Evolutionary conservation across 2,329 filamentous ascomycete genomes (phyloP).

Genomic region (Aspergillus novoparasiticus): DNA sequence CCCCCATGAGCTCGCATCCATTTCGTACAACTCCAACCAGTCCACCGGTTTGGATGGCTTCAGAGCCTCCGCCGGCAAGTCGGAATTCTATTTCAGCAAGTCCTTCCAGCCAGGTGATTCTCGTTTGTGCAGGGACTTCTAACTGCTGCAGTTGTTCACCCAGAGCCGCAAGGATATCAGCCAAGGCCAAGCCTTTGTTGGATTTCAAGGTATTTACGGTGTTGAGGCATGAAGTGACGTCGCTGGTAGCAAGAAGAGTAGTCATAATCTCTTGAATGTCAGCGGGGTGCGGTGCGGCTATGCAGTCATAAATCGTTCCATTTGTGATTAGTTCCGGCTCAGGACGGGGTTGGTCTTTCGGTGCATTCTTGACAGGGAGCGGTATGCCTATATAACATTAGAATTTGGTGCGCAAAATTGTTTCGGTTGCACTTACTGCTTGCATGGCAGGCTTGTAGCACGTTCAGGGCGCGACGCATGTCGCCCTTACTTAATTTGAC

Average conservation of each 20-base stretch:
- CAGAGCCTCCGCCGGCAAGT: constrained; percentile 82
- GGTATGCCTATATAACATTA: constrained; percentile 60
- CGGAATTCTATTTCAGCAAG: constrained; percentile 92
- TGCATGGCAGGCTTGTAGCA: constrained; percentile 93
- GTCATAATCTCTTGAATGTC: constrained; percentile 83
- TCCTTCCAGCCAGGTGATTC: constrained; percentile 89
- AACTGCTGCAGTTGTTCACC: constrained; percentile 80
- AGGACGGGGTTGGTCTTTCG: constrained; percentile 60
- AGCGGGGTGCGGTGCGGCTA: constrained; percentile 88
- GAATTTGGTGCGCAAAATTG: not conserved
- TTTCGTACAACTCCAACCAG: constrained; percentile 85
- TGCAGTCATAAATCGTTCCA: constrained; percentile 93
- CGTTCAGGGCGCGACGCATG: constrained; percentile 92
- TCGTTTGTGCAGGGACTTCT: constrained; percentile 82
- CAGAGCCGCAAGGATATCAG: constrained; percentile 87
- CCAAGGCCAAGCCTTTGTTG: constrained; percentile 81
- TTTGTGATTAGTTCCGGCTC: constrained; percentile 85
- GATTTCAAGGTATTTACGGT: constrained; percentile 88
- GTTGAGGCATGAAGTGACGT: constrained; percentile 85
- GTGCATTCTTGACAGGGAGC: constrained; percentile 61
- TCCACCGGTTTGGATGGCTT: constrained; percentile 88
- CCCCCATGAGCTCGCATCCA: constrained; percentile 74
- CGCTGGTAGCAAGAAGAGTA: constrained; percentile 79
- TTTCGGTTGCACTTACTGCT: constrained; percentile 63
- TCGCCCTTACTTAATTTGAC: constrained; percentile 90